These are phyloP conservation scores for Salix dunnii DNA, from an alignment of 345 rosid genomes.

Conservation along the genomic window DNA sequence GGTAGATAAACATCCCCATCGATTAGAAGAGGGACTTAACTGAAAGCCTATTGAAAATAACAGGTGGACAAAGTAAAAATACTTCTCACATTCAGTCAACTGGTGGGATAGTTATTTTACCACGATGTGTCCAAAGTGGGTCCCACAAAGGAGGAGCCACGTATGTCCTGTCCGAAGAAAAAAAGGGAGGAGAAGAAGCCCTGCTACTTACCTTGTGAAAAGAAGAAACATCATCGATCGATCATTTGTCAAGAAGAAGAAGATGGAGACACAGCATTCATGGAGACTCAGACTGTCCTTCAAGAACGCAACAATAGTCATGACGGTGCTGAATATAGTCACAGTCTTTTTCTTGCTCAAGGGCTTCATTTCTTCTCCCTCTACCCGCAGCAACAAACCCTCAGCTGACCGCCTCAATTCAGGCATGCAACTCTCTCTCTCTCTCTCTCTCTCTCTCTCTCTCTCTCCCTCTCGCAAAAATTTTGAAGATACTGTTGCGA, in stretches of 20 bases:
- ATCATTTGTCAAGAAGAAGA: not conserved
- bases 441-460: not conserved
- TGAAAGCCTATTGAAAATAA: no score
- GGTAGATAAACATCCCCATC: no score
- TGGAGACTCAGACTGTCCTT: conserved; percentile 67
- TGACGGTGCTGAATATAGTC: conserved; percentile 54
- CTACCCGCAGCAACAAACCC: conserved; percentile 30
- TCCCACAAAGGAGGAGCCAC: not conserved
- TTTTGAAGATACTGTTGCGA: not conserved
- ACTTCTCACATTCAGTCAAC: no score
- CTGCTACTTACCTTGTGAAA: not conserved
- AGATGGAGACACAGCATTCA: conserved; percentile 48
- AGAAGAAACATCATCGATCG: not conserved
- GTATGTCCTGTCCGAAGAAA: not conserved
- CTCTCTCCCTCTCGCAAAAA: not conserved
- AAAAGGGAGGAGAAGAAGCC: not conserved
- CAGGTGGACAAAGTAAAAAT: no score
- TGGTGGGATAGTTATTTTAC: not conserved
- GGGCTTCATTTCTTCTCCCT: conserved; percentile 46
- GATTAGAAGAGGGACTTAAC: no score
- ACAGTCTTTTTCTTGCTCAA: conserved; percentile 58
- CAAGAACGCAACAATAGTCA: conserved; percentile 67
- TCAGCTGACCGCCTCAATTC: conserved; percentile 43
- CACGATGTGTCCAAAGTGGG: not conserved
- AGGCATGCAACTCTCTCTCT: conserved; percentile 28